A percentile compares a stretch with the other conserved stretches of the same genome.
These are phyloP conservation scores for Penicillium crystallinum DNA, from an alignment of 495 filamentous ascomycete species.

Conservation along the genomic window DNA sequence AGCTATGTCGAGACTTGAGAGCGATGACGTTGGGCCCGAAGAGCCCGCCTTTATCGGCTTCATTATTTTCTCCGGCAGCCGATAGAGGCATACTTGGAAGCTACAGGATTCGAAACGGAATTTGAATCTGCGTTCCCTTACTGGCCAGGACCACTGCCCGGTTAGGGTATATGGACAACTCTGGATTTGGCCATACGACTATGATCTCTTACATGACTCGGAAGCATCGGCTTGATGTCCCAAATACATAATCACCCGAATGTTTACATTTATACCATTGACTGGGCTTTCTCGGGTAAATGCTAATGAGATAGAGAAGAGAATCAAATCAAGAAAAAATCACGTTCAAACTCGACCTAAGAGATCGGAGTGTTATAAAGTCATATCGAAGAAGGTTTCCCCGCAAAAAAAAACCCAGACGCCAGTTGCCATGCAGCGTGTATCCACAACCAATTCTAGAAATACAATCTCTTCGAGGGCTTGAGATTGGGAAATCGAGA, in stretches of 20 bases:
- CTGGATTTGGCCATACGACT: no score
- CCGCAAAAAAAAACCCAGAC: slow-evolving; percentile 32
- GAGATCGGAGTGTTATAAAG: slow-evolving; percentile 3
- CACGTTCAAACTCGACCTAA: slow-evolving; percentile 3
- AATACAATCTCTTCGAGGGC: slow-evolving; percentile 19
- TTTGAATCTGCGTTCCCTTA: no score
- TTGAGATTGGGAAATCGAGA: background rate
- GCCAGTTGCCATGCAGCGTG: slow-evolving; percentile 41
- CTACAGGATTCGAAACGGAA: no score
- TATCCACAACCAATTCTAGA: slow-evolving; percentile 32
- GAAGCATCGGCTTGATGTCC: no score
- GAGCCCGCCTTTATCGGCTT: slow-evolving; percentile 2
- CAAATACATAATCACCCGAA: no score
- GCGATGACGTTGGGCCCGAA: slow-evolving; percentile 15
- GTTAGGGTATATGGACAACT: no score
- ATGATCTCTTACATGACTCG: no score
- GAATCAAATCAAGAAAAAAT: background rate
- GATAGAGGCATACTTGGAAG: background rate
- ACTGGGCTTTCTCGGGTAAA: no score
- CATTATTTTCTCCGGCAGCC: background rate
- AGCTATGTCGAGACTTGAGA: background rate
- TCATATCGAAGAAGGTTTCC: slow-evolving; percentile 14
- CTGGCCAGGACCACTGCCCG: no score
- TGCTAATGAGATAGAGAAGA: background rate
- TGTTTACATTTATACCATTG: no score